These are phyloP conservation scores for Lanmaoa pseudosensibilis DNA, from an alignment of 768 basidiomycete species.

Conservation along the genomic window DNA sequence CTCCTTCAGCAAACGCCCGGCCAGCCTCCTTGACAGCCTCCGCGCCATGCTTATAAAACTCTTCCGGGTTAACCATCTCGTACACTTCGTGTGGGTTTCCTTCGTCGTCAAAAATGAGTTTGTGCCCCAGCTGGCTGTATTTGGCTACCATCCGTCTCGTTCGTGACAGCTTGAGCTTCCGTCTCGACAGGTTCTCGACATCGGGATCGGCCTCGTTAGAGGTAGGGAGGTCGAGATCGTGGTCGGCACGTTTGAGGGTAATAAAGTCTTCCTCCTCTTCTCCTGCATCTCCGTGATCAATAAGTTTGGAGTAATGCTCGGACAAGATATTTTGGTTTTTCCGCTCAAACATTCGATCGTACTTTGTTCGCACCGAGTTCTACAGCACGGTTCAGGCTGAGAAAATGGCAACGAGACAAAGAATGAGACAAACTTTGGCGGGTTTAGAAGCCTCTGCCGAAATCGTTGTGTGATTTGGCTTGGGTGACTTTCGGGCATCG, in stretches of 20 bases:
- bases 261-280: slow-evolving; percentile 81
- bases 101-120: slow-evolving; percentile 88
- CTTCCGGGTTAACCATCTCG: slow-evolving; percentile 76
- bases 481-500: slow-evolving; percentile 3
- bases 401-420: background rate
- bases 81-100: slow-evolving; percentile 81
- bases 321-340: slow-evolving; percentile 94
- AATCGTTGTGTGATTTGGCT: background rate
- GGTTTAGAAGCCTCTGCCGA: slow-evolving; percentile 26
- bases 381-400: slow-evolving; percentile 11
- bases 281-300: slow-evolving; percentile 59
- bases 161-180: slow-evolving; percentile 73
- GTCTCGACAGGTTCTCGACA: slow-evolving; percentile 70
- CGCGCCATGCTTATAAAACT: slow-evolving; percentile 65
- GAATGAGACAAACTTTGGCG: slow-evolving; percentile 40
- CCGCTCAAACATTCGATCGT: slow-evolving; percentile 96
- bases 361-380: slow-evolving; percentile 77
- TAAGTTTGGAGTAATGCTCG: slow-evolving; percentile 83
- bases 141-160: slow-evolving; percentile 74
- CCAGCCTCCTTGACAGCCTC: slow-evolving; percentile 68
- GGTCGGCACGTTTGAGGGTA: slow-evolving; percentile 88
- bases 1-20: slow-evolving; percentile 66
- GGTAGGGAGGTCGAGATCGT: slow-evolving; percentile 66
- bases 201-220: slow-evolving; percentile 36
- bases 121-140: slow-evolving; percentile 57